phyloP scores from a whole-genome alignment of 139 green algal genomes.

The Micractinium conductrix region DNA sequence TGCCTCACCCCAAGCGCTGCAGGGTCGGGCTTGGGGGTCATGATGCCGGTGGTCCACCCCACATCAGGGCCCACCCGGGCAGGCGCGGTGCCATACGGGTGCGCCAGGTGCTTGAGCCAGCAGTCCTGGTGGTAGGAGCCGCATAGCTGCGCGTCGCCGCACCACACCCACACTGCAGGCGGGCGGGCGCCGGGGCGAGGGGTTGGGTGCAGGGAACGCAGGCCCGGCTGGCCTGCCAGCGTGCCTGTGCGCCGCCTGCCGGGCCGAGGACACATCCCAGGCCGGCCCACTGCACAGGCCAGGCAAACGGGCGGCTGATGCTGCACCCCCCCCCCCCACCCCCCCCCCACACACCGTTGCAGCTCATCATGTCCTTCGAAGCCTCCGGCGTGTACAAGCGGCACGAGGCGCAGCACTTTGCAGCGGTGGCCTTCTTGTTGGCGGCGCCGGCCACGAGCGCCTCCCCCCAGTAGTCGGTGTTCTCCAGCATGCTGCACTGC shows the following conservation, averaged over 20 bases:
- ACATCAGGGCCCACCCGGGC: slow-evolving; percentile 62
- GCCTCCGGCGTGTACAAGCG: slow-evolving; percentile 47
- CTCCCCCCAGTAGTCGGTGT: slow-evolving; percentile 76
- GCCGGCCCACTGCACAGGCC: background rate
- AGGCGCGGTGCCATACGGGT: slow-evolving; percentile 65
- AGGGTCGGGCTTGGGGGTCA: slow-evolving; percentile 1
- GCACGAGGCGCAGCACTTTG: slow-evolving; percentile 75
- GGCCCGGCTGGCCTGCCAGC: background rate
- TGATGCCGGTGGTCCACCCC: slow-evolving; percentile 80
- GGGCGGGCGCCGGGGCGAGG: background rate
- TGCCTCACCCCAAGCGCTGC: background rate
- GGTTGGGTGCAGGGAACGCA: background rate
- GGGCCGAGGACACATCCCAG: background rate
- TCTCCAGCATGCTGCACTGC: slow-evolving; percentile 17
- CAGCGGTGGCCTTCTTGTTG: slow-evolving; percentile 52
- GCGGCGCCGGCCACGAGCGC: slow-evolving; percentile 69
- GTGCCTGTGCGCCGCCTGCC: background rate
- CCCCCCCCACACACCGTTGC: slow-evolving; percentile 67
- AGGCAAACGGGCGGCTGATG: background rate
- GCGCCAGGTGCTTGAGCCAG: slow-evolving; percentile 91
- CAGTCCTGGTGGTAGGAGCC: slow-evolving; percentile 69
- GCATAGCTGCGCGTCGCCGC: slow-evolving; percentile 68
- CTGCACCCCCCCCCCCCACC: background rate
- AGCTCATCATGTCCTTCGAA: slow-evolving; percentile 55
- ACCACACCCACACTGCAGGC: slow-evolving; percentile 88